These are phyloP conservation scores for Solanum pimpinellifolium DNA, from an alignment of 257 asterid species.

Conservation along the genomic window DNA sequence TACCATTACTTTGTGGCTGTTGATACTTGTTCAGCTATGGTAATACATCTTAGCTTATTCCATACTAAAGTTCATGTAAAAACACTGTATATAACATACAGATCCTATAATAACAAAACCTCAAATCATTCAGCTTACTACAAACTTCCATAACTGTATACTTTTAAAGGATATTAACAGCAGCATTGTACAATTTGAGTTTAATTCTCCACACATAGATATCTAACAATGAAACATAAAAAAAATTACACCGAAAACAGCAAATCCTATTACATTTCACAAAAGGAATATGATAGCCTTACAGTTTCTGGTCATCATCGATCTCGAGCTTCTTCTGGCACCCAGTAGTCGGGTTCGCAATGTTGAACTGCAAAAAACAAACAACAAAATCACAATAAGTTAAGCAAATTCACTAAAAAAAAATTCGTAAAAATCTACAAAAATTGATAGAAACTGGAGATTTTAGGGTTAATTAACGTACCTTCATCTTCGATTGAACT, in stretches of 20 bases:
- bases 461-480: background rate
- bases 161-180: background rate
- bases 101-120: background rate
- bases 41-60: background rate
- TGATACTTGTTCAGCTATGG: background rate
- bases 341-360: conserved; percentile 30
- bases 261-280: background rate
- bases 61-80: background rate
- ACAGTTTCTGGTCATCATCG: conserved; percentile 28
- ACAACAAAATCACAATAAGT: background rate
- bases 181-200: background rate
- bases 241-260: background rate
- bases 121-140: background rate
- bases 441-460: background rate
- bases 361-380: conserved; percentile 14
- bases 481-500: background rate
- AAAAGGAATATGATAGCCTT: background rate
- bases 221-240: background rate
- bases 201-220: background rate
- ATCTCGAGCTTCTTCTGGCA: conserved; percentile 32
- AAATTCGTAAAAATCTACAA: background rate
- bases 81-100: background rate
- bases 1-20: background rate
- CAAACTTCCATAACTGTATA: background rate
- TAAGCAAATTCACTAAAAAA: background rate